Base-by-base conservation (phyloP, 805 yeast genomes). In the Jamesozyma hellenica region DNA sequence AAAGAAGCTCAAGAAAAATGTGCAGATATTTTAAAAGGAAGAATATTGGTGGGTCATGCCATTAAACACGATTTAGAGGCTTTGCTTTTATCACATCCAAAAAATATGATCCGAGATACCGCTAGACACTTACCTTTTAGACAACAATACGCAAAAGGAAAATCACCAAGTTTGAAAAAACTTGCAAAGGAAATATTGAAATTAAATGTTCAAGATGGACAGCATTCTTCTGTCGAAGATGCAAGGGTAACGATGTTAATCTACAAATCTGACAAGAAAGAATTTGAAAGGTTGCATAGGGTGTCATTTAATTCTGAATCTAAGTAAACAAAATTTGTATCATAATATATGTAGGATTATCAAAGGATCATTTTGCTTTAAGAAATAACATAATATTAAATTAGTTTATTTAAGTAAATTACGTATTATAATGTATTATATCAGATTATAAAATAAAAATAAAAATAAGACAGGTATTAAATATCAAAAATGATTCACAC, bases 171-270 rank as follows among this genome's bases (percentile, higher is more conserved):
- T 34, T 66, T 87, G 52, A 83, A 80, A 56, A 77, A 73, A 46
- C 61, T 87, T 25, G 62, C 82, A 1, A 65, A 68, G 43, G 77
- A 74, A 49, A 64, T 79, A 12, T 56, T 85, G 28, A 67, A 71
- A 1, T 40, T 71, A 2, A 77, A 74, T 9, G 83, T 87, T 42
- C 95, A 87, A 58, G 64, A 63, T 0, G 85, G 79, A 1, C 71
- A 76, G 44, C 96, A 88, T 63, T 81, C 92, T 3, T 84, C 95
- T 0, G 84, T 87, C 1, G 95, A 85, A 54, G 96, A 87, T 64
- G 95, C 96, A 0, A 74, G 75, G 52, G 88, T 88, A 1, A 78
- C 95, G 0, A 88, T 87, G 95, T 57, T 79, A 43, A 60, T 87
- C n/a, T 87, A 77, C 53, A 71, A 82, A 44, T 53, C 72, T 38